Evolutionary conservation across 768 basidiomycete genomes (phyloP).

Genomic region (Fomitopsis pulvina): DNA sequence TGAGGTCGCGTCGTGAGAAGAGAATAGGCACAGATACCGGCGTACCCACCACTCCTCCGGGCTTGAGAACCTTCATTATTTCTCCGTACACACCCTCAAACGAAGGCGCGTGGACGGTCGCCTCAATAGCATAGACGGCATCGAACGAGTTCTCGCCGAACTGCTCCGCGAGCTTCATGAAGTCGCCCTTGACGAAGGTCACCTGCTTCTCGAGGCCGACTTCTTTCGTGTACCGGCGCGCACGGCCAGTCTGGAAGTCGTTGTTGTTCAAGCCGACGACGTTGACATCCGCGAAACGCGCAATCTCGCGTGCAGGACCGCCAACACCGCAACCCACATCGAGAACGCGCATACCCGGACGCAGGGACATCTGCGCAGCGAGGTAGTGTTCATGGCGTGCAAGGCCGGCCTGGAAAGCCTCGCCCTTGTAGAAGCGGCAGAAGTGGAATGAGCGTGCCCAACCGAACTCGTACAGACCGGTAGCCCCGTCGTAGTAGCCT

Average conservation of each 20-base stretch:
- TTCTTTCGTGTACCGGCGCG: slow-evolving; percentile 70
- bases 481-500: slow-evolving; percentile 98
- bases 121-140: slow-evolving; percentile 97
- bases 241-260: slow-evolving; percentile 88
- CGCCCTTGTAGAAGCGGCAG: slow-evolving; percentile 93
- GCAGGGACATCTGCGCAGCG: slow-evolving; percentile 75
- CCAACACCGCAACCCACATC: slow-evolving; percentile 99
- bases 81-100: slow-evolving; percentile 95
- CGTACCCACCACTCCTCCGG: slow-evolving; percentile 83
- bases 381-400: slow-evolving; percentile 99
- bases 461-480: slow-evolving; percentile 91
- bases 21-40: slow-evolving; percentile 2
- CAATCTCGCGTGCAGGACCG: slow-evolving; percentile 94
- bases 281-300: slow-evolving; percentile 78
- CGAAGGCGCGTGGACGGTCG: slow-evolving; percentile 91
- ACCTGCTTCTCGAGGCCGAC: slow-evolving; percentile 75
- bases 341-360: slow-evolving; percentile 90
- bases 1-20: no score
- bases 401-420: slow-evolving; percentile 64
- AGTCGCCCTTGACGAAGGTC: slow-evolving; percentile 86
- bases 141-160: slow-evolving; percentile 94
- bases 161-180: slow-evolving; percentile 88
- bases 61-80: slow-evolving; percentile 91
- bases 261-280: slow-evolving; percentile 94
- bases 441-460: slow-evolving; percentile 94